These are phyloP conservation scores for Geotrichum restrictum DNA, from an alignment of 1,139 yeast genomes.

Conservation along the genomic window DNA sequence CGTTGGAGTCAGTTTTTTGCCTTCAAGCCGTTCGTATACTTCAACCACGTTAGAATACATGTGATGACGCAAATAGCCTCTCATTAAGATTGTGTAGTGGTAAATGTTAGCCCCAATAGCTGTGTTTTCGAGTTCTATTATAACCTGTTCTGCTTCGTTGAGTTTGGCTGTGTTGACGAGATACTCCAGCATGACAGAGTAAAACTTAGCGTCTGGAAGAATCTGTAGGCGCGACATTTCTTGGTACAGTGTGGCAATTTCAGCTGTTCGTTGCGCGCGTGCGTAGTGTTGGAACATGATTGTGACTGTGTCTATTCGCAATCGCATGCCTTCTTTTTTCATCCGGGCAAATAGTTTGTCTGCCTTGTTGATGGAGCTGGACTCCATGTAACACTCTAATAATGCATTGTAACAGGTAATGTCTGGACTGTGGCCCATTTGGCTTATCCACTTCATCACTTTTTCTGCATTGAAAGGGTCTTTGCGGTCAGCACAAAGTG, in stretches of 20 bases:
- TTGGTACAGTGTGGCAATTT: slow-evolving; percentile 12
- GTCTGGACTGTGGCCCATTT: slow-evolving; percentile 30
- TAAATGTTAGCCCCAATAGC: slow-evolving; percentile 25
- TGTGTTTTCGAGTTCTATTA: slow-evolving; percentile 24
- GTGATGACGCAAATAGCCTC: slow-evolving; percentile 22
- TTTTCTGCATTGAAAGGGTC: slow-evolving; percentile 33
- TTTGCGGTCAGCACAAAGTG: slow-evolving; percentile 34
- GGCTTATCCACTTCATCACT: slow-evolving; percentile 33
- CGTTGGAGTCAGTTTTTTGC: slow-evolving; percentile 27
- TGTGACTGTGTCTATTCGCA: slow-evolving; percentile 32
- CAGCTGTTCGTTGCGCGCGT: slow-evolving; percentile 19
- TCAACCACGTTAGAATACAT: slow-evolving; percentile 21
- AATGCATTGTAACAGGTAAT: slow-evolving; percentile 30
- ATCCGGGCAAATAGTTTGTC: slow-evolving; percentile 25
- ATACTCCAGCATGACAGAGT: slow-evolving; percentile 28
- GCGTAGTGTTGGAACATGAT: slow-evolving; percentile 27
- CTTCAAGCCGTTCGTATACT: slow-evolving; percentile 26
- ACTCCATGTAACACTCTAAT: slow-evolving; percentile 28
- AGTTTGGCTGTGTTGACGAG: slow-evolving; percentile 23
- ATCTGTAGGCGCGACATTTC: slow-evolving; percentile 21
- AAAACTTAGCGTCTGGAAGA: slow-evolving; percentile 30
- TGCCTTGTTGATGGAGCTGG: slow-evolving; percentile 27
- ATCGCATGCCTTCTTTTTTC: slow-evolving; percentile 22
- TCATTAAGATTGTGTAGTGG: slow-evolving; percentile 33
- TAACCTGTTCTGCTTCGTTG: slow-evolving; percentile 24